These are phyloP conservation scores for Kodamaea suecica DNA, from an alignment of 1,139 yeast species.

Conservation along the genomic window DNA sequence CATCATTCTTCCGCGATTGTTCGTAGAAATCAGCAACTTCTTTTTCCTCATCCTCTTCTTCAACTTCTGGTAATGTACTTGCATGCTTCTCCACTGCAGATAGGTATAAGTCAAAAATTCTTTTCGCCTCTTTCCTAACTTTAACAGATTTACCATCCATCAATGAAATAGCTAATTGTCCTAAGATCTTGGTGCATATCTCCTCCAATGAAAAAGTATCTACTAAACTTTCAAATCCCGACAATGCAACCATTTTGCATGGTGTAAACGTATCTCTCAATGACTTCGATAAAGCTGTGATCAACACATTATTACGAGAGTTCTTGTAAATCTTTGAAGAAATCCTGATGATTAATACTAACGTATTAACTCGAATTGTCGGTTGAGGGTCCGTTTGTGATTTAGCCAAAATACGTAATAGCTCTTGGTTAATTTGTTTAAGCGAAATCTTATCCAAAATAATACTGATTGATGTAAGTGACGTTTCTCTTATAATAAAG, in stretches of 20 bases:
- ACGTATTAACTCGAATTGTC: constrained; percentile 82
- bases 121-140: constrained; percentile 70
- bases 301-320: constrained; percentile 67
- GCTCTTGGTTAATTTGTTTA: constrained; percentile 82
- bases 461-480: constrained; percentile 65
- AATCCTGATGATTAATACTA: constrained; percentile 70
- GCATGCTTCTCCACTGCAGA: constrained; percentile 65
- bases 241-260: constrained; percentile 72
- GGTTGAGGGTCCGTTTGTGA: constrained; percentile 84
- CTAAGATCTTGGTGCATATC: constrained; percentile 77
- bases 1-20: constrained; percentile 20
- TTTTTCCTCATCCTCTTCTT: constrained; percentile 39
- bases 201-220: constrained; percentile 71
- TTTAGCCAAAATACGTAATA: constrained; percentile 77
- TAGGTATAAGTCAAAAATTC: constrained; percentile 63
- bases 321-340: constrained; percentile 58
- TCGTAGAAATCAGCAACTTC: constrained; percentile 31
- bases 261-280: constrained; percentile 78
- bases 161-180: constrained; percentile 80
- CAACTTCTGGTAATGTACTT: constrained; percentile 46
- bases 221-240: constrained; percentile 66
- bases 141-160: constrained; percentile 66
- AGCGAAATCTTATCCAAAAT: constrained; percentile 69
- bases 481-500: constrained; percentile 73
- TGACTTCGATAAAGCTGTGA: constrained; percentile 84